These are phyloP conservation scores for Trichoderma semiorbis DNA, from an alignment of 2,329 filamentous ascomycete genomes.

Conservation along the genomic window DNA sequence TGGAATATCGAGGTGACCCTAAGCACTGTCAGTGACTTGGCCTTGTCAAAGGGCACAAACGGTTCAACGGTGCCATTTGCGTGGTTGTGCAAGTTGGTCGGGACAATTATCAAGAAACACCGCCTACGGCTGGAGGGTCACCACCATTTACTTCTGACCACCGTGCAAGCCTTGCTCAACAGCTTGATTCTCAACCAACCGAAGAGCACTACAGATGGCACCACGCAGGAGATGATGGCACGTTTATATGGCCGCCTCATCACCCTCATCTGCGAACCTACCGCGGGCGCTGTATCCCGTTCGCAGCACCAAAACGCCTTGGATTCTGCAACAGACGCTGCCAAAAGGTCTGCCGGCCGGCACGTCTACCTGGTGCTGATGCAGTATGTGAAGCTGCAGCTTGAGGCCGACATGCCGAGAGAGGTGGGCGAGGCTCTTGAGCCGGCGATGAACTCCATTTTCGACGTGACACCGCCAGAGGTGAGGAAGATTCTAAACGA, in stretches of 20 bases:
- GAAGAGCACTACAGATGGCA: constrained; percentile 20
- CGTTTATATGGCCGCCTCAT: constrained; percentile 53
- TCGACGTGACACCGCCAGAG: constrained; percentile 56
- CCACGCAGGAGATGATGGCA: constrained; percentile 43
- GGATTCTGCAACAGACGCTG: constrained; percentile 58
- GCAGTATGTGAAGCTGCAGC: constrained; percentile 58
- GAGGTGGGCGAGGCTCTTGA: constrained; percentile 54
- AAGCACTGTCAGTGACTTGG: constrained; percentile 41
- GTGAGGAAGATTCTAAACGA: constrained; percentile 57
- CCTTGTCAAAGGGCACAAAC: constrained; percentile 24
- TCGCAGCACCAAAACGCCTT: constrained; percentile 44
- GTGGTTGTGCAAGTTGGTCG: constrained; percentile 51
- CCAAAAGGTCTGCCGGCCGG: constrained; percentile 58
- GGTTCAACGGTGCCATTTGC: constrained; percentile 40
- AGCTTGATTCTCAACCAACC: constrained; percentile 41
- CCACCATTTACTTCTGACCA: constrained; percentile 54
- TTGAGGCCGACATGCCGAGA: constrained; percentile 51
- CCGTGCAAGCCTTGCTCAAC: constrained; percentile 54
- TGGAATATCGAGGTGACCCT: constrained; percentile 57
- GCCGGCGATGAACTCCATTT: constrained; percentile 55
- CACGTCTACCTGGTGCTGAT: constrained; percentile 61
- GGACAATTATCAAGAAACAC: constrained; percentile 57
- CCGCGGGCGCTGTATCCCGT: constrained; percentile 52
- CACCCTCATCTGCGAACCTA: constrained; percentile 58
- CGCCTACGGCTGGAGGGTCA: constrained; percentile 59